These are phyloP conservation scores for Stenogyne calaminthoides DNA, from an alignment of 305 asterid species.

Conservation along the genomic window DNA sequence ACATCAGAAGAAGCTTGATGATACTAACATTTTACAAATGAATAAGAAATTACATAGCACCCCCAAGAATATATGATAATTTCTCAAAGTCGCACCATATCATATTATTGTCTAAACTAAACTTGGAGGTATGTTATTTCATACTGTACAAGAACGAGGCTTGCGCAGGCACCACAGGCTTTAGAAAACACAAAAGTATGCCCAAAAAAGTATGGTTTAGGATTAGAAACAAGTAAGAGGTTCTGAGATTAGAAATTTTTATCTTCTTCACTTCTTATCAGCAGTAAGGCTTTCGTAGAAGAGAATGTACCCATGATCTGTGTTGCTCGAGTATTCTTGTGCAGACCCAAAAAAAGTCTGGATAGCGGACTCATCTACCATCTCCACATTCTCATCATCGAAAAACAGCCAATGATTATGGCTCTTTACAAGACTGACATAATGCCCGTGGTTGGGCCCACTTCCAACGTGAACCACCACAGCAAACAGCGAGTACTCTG, in stretches of 20 bases:
- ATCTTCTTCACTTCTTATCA: slow-evolving; percentile 35
- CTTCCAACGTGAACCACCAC: slow-evolving; percentile 89
- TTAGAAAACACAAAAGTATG: slow-evolving; percentile 2
- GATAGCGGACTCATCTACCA: slow-evolving; percentile 73
- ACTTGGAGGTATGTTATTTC: slow-evolving; percentile 26
- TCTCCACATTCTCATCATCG: slow-evolving; percentile 89
- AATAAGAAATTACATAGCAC: background rate
- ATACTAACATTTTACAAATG: background rate
- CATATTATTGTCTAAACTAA: slow-evolving; percentile 30
- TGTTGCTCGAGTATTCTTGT: slow-evolving; percentile 78
- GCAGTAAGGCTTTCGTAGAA: slow-evolving; percentile 67
- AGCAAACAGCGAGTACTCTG: slow-evolving; percentile 76
- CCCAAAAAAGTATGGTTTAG: slow-evolving; percentile 7
- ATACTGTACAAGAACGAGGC: slow-evolving; percentile 37
- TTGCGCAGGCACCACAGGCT: slow-evolving; percentile 28
- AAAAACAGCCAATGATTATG: slow-evolving; percentile 89
- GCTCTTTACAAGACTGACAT: slow-evolving; percentile 83
- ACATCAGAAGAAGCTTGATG: background rate
- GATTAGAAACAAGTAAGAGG: slow-evolving; percentile 9
- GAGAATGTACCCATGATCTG: slow-evolving; percentile 86
- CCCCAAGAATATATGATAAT: slow-evolving; percentile 9
- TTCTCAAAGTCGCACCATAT: slow-evolving; percentile 17
- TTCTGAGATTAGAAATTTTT: slow-evolving; percentile 26
- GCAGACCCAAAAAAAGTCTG: slow-evolving; percentile 87
- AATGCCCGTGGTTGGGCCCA: slow-evolving; percentile 88